Base-by-base conservation (phyloP, 139 green algal species). In the Astrephomene gubernaculifera region DNA sequence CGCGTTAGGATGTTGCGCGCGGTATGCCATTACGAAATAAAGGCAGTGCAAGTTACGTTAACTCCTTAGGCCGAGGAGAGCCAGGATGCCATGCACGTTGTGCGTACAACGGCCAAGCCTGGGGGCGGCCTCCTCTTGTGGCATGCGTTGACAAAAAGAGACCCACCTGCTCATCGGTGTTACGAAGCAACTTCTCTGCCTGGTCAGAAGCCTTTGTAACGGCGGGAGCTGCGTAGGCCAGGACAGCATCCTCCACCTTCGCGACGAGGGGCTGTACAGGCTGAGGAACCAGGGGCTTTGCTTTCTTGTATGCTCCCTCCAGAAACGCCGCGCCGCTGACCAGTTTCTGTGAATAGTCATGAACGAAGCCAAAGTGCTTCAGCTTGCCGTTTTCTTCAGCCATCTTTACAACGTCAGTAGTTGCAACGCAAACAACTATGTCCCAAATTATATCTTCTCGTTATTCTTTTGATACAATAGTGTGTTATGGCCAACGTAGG, bases 211-310 rank as follows among this genome's bases (percentile, higher is more conserved):
- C 79, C 39, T 54, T 60, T 25, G 65, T 44, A 3, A 57, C 35
- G 19, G 43, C 35, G 0, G 79, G 79, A 8, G 79, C 45, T 4
- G 79, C 65, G 22, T 86, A 86, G 1, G 79, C 52, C 0, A 52
- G 35, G 2, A 78, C 36, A 9, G 65, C 41, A 35, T 86, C 79
- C 79, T 86, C 79, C 8, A 63, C 65, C 65, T 78, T 79, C 4
- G 35, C 36, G 29, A 86, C 41, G 24, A 54, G 27, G 41, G 78
- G 65, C 52, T 74, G 45, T 0, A 79, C 79, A 2, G 24, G 63
- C 45, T 45, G 27, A 0, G 65, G 65, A 33, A 86, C 65, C 27
- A 67, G 71, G 7, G 65, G 27, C 65, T 69, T 78, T 3, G 24
- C 65, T 9, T 61, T 52, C 43, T 52, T 25, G 41, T 84, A 84